These are phyloP conservation scores for Corynascus novoguineensis DNA, from an alignment of 495 filamentous ascomycete species.

Conservation along the genomic window DNA sequence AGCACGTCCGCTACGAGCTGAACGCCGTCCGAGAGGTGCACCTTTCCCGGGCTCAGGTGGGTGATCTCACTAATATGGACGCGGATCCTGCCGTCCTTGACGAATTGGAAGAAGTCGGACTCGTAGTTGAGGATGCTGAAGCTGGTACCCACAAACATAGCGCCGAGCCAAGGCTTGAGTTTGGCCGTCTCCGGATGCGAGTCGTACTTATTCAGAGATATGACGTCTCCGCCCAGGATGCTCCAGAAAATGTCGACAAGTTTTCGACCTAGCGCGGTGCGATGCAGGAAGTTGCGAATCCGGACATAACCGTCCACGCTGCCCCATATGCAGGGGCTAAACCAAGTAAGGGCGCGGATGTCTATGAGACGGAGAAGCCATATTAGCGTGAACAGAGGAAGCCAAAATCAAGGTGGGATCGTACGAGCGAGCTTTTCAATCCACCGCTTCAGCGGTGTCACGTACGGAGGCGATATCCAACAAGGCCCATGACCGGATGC, in stretches of 20 bases:
- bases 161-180: conserved; percentile 53
- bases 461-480: conserved; percentile 58
- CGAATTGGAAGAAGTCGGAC: conserved; percentile 54
- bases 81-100: conserved; percentile 49
- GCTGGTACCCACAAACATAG: conserved; percentile 55
- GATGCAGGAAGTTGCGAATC: conserved; percentile 55
- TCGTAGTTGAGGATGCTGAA: conserved; percentile 63
- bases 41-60: conserved; percentile 38
- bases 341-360: conserved; percentile 31
- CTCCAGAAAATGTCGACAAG: conserved; percentile 62
- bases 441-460: conserved; percentile 35
- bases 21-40: conserved; percentile 51
- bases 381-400: not conserved
- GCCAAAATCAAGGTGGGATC: not conserved
- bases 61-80: conserved; percentile 57
- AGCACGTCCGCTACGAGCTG: conserved; percentile 53
- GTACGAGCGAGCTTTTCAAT: conserved; percentile 52
- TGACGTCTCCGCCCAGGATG: conserved; percentile 51
- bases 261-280: conserved; percentile 56
- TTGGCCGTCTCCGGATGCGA: conserved; percentile 55
- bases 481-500: conserved; percentile 62
- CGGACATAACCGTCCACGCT: conserved; percentile 31
- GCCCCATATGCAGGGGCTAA: conserved; percentile 36
- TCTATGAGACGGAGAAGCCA: conserved; percentile 12
- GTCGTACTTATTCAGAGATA: conserved; percentile 50